phyloP scores from a whole-genome alignment of 2,329 filamentous ascomycete genomes.

The Cladosporium sphaerospermum region DNA sequence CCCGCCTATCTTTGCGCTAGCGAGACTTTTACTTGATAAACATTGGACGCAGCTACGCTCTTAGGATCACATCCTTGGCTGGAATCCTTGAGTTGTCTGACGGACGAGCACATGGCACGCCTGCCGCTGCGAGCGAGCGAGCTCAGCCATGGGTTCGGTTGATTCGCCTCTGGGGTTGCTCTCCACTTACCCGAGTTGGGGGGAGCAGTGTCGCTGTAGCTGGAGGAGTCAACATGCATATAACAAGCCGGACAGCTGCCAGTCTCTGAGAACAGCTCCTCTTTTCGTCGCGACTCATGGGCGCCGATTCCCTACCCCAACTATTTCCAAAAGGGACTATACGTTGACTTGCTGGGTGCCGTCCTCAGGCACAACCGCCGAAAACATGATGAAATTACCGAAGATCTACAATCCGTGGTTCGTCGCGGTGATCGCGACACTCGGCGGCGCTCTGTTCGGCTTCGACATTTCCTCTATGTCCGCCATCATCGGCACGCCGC shows the following conservation, averaged over 20 bases:
- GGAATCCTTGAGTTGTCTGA: not conserved
- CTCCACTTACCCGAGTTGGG: not conserved
- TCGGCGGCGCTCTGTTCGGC: slow-evolving; percentile 48
- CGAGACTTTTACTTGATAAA: too few relatives aligned
- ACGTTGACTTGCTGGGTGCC: not conserved
- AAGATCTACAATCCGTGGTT: slow-evolving; percentile 52
- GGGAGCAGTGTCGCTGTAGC: too few relatives aligned
- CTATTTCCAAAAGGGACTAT: not conserved
- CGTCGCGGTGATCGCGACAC: slow-evolving; percentile 46
- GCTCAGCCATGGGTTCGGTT: not conserved
- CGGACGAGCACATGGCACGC: not conserved
- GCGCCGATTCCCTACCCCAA: not conserved
- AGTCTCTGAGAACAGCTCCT: not conserved
- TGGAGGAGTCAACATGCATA: not conserved
- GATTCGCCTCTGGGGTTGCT: not conserved
- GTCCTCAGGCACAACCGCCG: not conserved
- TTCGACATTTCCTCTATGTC: slow-evolving; percentile 53
- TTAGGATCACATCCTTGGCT: not conserved
- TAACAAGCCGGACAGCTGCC: not conserved
- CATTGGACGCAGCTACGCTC: not conserved
- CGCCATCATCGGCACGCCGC: slow-evolving; percentile 45
- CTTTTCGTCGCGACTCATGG: not conserved
- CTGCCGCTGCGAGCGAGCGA: not conserved
- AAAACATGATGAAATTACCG: slow-evolving; percentile 29
- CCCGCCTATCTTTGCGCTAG: not conserved